Percentiles rank a stretch among this genome's conserved stretches.
Conservation (phyloP, 2,329 filamentous ascomycete genomes). For the Acrocalymma vagum region DNA sequence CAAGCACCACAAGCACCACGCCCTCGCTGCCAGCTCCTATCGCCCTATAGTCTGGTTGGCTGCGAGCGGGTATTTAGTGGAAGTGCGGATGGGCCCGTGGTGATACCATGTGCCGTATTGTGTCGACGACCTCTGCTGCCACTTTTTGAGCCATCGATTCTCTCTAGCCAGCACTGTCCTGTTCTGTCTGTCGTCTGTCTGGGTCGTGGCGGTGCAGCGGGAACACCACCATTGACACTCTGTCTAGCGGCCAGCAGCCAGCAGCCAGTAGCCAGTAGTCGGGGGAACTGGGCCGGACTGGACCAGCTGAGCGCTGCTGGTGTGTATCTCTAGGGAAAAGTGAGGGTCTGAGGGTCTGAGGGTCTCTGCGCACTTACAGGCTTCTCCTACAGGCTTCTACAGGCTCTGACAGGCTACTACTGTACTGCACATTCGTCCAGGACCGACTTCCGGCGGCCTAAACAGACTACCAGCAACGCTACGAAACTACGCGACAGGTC, state of each 20-base stretch:
- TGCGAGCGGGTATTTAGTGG: too few species aligned
- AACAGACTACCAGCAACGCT: too few species aligned
- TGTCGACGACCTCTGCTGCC: conserved; percentile 17
- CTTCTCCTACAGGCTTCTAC: conserved; percentile 1
- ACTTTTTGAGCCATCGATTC: conserved; percentile 19
- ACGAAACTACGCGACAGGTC: too few species aligned
- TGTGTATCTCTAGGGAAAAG: too few species aligned
- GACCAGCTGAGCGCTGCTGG: background rate
- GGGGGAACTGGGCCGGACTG: conserved; percentile 1
- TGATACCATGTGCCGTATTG: conserved; percentile 37
- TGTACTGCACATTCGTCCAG: conserved; percentile 1
- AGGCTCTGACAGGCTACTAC: conserved; percentile 1
- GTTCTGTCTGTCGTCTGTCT: conserved; percentile 5
- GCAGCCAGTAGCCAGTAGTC: conserved; percentile 12
- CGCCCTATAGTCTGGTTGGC: too few species aligned
- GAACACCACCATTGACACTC: too few species aligned
- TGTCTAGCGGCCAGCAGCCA: conserved; percentile 14
- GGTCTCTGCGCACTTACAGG: too few species aligned
- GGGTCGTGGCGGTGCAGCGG: conserved; percentile 2
- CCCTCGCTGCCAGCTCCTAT: too few species aligned
- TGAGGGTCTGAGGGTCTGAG: too few species aligned
- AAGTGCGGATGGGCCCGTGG: conserved; percentile 35
- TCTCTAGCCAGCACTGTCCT: background rate
- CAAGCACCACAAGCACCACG: too few species aligned
- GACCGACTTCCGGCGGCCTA: conserved; percentile 14